Evolutionary conservation across 2,329 filamentous ascomycete species (phyloP).

Genomic region (Alternaria conjuncta): DNA sequence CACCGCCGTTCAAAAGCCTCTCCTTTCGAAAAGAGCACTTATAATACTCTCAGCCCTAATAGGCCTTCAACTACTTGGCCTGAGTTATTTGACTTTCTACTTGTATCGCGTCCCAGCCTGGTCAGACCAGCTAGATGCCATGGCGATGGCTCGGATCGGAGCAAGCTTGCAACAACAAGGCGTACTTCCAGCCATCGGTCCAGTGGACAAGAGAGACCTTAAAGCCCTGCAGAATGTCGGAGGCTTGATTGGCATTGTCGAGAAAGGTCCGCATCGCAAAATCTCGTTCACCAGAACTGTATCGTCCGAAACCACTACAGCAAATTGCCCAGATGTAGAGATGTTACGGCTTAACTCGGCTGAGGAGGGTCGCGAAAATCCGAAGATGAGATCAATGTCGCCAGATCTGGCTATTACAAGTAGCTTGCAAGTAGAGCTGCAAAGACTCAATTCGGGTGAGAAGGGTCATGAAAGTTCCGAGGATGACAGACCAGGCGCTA

Average conservation of each 20-base stretch:
- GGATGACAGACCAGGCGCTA: no score
- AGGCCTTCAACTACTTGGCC: background rate
- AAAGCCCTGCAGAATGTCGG: background rate
- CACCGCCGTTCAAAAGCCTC: background rate
- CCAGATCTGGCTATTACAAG: no score
- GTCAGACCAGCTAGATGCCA: background rate
- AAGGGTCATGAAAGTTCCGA: no score
- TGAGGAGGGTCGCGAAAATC: background rate
- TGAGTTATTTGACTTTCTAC: background rate
- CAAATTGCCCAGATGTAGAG: no score
- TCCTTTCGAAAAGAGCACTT: accelerated
- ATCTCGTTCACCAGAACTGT: no score
- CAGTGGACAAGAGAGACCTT: background rate
- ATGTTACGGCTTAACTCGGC: background rate
- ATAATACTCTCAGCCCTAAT: background rate
- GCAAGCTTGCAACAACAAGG: background rate
- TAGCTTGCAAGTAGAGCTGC: no score
- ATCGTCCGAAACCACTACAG: no score
- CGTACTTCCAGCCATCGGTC: background rate
- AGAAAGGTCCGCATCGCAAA: background rate
- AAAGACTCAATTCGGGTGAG: no score
- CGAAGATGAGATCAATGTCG: no score
- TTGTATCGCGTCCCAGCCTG: background rate
- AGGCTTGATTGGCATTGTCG: background rate
- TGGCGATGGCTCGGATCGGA: background rate